Conservation (phyloP, 768 basidiomycete species). For the Rhodocollybia butyracea region DNA sequence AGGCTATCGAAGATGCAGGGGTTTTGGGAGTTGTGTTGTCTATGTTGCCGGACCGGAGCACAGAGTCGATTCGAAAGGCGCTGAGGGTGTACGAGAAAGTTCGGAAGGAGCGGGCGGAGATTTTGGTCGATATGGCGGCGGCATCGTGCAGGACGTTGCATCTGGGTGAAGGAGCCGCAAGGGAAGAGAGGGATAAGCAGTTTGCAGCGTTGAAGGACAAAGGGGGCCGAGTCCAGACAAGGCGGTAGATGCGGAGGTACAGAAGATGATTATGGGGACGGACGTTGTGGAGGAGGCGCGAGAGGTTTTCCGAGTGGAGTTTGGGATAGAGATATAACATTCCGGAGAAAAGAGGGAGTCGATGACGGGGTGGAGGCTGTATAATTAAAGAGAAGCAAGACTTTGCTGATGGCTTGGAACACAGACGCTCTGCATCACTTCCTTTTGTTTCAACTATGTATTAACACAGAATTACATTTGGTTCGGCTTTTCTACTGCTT, state of each 20-base stretch:
- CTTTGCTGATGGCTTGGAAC: too few relatives aligned
- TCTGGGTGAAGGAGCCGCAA: slow-evolving; percentile 14
- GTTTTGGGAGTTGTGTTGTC: slow-evolving; percentile 28
- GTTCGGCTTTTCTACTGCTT: too few relatives aligned
- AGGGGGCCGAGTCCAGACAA: slow-evolving; percentile 20
- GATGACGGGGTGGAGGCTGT: too few relatives aligned
- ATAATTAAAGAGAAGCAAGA: too few relatives aligned
- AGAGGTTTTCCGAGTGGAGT: not conserved
- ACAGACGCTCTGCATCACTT: too few relatives aligned
- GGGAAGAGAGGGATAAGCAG: slow-evolving; percentile 17
- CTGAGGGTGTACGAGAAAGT: slow-evolving; percentile 20
- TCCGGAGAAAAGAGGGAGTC: too few relatives aligned
- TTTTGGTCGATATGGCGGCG: slow-evolving; percentile 17
- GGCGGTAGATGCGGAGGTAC: slow-evolving; percentile 16
- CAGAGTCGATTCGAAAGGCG: slow-evolving; percentile 10
- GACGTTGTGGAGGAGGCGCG: slow-evolving; percentile 18
- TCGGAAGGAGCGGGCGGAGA: slow-evolving; percentile 17
- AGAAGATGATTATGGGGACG: slow-evolving; percentile 19
- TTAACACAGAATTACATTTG: too few relatives aligned
- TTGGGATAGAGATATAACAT: not conserved
- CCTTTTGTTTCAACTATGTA: too few relatives aligned
- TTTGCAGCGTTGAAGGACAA: slow-evolving; percentile 15
- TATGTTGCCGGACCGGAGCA: slow-evolving; percentile 7
- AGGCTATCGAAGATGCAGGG: slow-evolving; percentile 38
- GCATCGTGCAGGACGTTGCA: slow-evolving; percentile 14